phyloP scores from a whole-genome alignment of 495 filamentous ascomycete species.

The Astrocystis sublimbata region DNA sequence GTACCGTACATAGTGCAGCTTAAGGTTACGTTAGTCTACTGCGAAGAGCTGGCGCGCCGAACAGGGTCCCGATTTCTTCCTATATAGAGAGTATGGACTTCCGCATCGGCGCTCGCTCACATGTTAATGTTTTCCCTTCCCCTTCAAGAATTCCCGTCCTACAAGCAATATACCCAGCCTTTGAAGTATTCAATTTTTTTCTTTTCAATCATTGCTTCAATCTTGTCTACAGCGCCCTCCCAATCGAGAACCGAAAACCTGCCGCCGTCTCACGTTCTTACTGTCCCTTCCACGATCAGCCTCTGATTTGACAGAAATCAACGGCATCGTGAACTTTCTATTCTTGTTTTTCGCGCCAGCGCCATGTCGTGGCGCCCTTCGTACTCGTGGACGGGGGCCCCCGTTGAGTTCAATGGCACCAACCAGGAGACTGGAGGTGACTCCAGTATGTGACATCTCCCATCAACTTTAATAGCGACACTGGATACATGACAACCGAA shows the following conservation, averaged over 20 bases:
- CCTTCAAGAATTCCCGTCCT: background rate
- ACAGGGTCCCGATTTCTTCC: background rate
- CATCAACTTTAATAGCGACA: background rate
- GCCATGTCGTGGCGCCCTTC: slow-evolving; percentile 56
- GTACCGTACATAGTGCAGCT: background rate
- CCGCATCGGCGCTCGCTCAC: slow-evolving; percentile 8
- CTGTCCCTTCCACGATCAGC: background rate
- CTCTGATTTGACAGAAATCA: background rate
- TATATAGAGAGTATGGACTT: slow-evolving; percentile 13
- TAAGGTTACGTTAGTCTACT: slow-evolving; percentile 4
- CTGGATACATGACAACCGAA: slow-evolving; percentile 4
- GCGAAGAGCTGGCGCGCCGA: background rate
- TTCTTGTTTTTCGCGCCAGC: slow-evolving; percentile 4
- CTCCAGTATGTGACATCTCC: slow-evolving; percentile 63
- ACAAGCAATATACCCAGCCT: background rate
- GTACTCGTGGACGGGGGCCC: slow-evolving; percentile 81
- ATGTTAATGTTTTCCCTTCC: slow-evolving; percentile 1
- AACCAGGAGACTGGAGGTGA: slow-evolving; percentile 71
- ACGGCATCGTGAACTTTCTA: background rate
- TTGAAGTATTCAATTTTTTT: background rate
- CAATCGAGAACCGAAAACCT: background rate
- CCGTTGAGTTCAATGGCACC: slow-evolving; percentile 73
- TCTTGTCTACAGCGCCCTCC: background rate
- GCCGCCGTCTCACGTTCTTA: background rate
- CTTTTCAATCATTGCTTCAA: background rate